Evolutionary conservation across 345 rosid species (phyloP), one percentile per base, ranked within the genome.

Genomic region (Ricinus communis): DNA sequence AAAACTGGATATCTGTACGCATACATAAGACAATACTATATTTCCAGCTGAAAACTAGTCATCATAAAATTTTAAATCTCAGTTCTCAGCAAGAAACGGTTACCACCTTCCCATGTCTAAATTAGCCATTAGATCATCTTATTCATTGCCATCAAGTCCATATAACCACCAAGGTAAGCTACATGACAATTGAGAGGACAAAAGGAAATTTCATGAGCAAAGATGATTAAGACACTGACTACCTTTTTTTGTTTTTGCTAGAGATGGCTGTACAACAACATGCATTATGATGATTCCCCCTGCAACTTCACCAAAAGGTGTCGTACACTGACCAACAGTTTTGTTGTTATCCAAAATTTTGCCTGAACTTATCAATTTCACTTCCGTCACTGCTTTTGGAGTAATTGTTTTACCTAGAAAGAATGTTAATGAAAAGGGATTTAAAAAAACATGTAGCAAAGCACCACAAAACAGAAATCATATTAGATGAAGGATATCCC

Each of bases 221-320:
- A 56, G 67, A 63, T 61, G 38, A 65, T 22, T 49, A 70, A 66
- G 10, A 25, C 10, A 52, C 41, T 64, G 65, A 28, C 21, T 57
- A 91, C 97, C 93, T 79, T 91, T 78, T 83, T 87, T 88, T 52
- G 85, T 65, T 85, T 87, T 91, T 1, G 84, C 85, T 46, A 81
- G 83, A 59, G 92, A 87, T 28, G 91, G 93, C 85, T 88, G 96
- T 76, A 91, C 94, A 86, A 91, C 97, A 78, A 91, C 97, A 74
- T 88, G 97, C 97, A 91, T 90, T 61, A 90, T 84, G 74, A 80
- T 83, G 14, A 76, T 59, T 31, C 85, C 91, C 22, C 91, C 93
- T 0, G 87, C 76, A 72, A 78, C 81, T 21, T 93, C 98, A 49
- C 91, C 88, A 54, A 81, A 86, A 14, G 97, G 97, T 50, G 74